Evolutionary conservation across 345 rosid genomes (phyloP).

Genomic region (Gynandropsis gynandra): DNA sequence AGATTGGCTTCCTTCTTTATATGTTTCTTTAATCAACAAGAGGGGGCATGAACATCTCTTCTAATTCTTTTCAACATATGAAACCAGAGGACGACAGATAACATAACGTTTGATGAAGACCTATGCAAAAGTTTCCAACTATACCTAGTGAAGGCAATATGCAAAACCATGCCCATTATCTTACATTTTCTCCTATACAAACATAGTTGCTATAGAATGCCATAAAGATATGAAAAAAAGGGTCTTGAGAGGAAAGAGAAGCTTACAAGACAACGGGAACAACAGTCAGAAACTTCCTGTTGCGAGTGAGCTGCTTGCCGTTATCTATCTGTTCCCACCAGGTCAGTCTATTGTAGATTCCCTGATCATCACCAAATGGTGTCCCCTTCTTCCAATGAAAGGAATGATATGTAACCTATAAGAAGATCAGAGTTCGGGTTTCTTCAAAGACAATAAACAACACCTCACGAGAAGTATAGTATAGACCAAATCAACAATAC

Average conservation of each 20-base stretch:
- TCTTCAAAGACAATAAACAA: too few relatives aligned
- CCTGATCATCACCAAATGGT: slow-evolving; percentile 72
- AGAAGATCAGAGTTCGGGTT: background rate
- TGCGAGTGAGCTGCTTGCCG: slow-evolving; percentile 83
- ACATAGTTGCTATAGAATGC: background rate
- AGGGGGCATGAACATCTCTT: too few relatives aligned
- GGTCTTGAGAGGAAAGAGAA: background rate
- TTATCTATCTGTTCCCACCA: slow-evolving; percentile 86
- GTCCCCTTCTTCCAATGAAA: slow-evolving; percentile 87
- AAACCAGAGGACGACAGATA: too few relatives aligned
- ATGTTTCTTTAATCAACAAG: too few relatives aligned
- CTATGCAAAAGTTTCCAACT: too few relatives aligned
- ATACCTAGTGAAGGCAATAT: background rate
- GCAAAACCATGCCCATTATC: background rate
- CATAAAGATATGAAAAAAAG: background rate
- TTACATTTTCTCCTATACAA: background rate
- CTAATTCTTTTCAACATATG: too few relatives aligned
- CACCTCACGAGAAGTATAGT: too few relatives aligned
- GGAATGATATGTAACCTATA: slow-evolving; percentile 57
- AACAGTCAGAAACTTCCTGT: slow-evolving; percentile 67
- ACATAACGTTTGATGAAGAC: too few relatives aligned
- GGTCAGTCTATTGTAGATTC: slow-evolving; percentile 61
- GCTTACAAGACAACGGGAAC: slow-evolving; percentile 81
- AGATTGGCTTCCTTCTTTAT: too few relatives aligned
- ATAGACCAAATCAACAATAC: background rate